phyloP scores from a whole-genome alignment of 2,329 filamentous ascomycete species.

The Coniella vitis region DNA sequence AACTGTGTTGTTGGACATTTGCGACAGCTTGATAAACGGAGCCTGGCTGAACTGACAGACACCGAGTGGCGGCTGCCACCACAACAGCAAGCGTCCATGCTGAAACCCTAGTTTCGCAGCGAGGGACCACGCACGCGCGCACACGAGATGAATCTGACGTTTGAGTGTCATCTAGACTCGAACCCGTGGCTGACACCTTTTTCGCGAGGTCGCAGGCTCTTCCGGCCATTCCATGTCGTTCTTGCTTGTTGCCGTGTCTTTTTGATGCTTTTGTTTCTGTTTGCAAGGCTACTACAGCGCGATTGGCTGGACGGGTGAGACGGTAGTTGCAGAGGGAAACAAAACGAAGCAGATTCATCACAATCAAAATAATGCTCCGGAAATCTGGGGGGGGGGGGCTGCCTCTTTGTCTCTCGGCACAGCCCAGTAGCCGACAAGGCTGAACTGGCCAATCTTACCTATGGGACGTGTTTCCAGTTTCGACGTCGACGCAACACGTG shows the following conservation, averaged over 20 bases:
- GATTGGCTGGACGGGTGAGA: slow-evolving; percentile 14
- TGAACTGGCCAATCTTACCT: not conserved
- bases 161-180: slow-evolving; percentile 13
- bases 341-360: slow-evolving; percentile 8
- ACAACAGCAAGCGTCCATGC: slow-evolving; percentile 9
- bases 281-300: too few species aligned
- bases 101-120: slow-evolving; percentile 11
- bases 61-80: slow-evolving; percentile 14
- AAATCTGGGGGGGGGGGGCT: not conserved
- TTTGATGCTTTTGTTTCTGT: too few species aligned
- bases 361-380: not conserved
- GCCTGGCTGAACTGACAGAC: too few species aligned
- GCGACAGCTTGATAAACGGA: slow-evolving; percentile 5
- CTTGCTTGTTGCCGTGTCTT: slow-evolving; percentile 2
- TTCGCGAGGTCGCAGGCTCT: slow-evolving; percentile 9
- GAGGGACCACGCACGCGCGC: too few species aligned
- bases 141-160: slow-evolving; percentile 15
- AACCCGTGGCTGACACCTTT: slow-evolving; percentile 1
- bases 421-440: not conserved
- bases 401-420: not conserved
- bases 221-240: slow-evolving; percentile 9
- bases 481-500: slow-evolving; percentile 1
- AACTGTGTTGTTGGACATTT: too few species aligned
- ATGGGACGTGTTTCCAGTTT: slow-evolving; percentile 6
- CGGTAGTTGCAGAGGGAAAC: slow-evolving; percentile 8